Percentiles rank a stretch among this genome's conserved stretches.
These are phyloP conservation scores for Adenanthera pavonina DNA, from an alignment of 306 rosid species.

Conservation along the genomic window DNA sequence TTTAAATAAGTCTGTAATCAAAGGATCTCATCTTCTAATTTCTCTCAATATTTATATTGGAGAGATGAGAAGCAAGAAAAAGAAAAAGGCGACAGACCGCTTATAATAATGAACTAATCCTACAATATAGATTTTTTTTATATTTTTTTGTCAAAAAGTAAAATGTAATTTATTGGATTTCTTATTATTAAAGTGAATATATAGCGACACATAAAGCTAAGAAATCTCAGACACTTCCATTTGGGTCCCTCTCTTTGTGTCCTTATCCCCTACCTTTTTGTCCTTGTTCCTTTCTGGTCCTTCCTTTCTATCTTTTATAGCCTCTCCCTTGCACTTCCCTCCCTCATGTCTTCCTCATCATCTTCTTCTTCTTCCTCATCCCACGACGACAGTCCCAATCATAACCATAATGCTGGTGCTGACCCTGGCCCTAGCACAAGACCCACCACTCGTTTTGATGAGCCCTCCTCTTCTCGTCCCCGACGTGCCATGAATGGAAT, in stretches of 20 bases:
- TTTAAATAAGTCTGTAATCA: too few species aligned
- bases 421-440: slow-evolving; percentile 48
- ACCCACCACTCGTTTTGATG: slow-evolving; percentile 44
- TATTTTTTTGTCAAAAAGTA: not conserved
- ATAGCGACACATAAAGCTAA: slow-evolving; percentile 28
- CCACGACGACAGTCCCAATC: not conserved
- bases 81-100: not conserved
- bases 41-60: too few species aligned
- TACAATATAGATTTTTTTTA: too few species aligned
- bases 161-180: not conserved
- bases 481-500: slow-evolving; percentile 64
- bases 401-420: not conserved
- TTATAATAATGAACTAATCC: not conserved
- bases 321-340: slow-evolving; percentile 13
- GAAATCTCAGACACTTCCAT: slow-evolving; percentile 50
- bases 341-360: slow-evolving; percentile 58
- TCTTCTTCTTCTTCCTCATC: slow-evolving; percentile 34
- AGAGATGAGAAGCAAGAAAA: too few species aligned
- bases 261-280: slow-evolving; percentile 88
- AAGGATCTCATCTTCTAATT: too few species aligned
- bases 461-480: slow-evolving; percentile 72
- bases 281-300: slow-evolving; percentile 63
- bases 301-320: slow-evolving; percentile 32
- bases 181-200: not conserved
- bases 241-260: slow-evolving; percentile 94